A percentile compares a stretch with the other conserved stretches of the same genome.
Conservation (phyloP, 768 basidiomycete species). For the Mycena polygramma region DNA sequence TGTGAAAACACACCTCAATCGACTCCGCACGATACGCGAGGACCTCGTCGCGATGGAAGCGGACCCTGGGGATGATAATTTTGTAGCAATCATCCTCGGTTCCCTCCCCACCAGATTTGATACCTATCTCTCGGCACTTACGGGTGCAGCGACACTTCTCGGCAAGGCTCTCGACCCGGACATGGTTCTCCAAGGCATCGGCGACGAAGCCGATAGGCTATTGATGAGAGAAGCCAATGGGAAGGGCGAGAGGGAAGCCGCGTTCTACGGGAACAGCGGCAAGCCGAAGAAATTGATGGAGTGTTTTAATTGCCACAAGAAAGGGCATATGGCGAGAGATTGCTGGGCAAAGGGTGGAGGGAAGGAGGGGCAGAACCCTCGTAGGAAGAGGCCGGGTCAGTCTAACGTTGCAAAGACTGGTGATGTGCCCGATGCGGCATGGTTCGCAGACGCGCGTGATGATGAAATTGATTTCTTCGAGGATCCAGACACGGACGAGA, state of each 20-base stretch:
- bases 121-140: constrained; percentile 12
- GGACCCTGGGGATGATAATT: constrained; percentile 6
- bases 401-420: background rate
- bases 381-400: constrained; percentile 20
- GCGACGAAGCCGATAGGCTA: constrained; percentile 6
- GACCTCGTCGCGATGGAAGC: constrained; percentile 15
- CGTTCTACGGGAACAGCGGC: too few relatives aligned
- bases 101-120: background rate
- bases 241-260: constrained; percentile 12
- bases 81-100: constrained; percentile 7
- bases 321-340: constrained; percentile 46
- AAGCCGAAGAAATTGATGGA: constrained; percentile 10
- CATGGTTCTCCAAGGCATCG: constrained; percentile 13
- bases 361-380: constrained; percentile 50
- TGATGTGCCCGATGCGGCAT: background rate
- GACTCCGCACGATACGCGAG: background rate
- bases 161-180: constrained; percentile 8
- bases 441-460: background rate
- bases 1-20: constrained; percentile 39
- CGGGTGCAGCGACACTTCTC: constrained; percentile 14
- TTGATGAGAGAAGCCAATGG: too few relatives aligned
- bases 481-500: background rate
- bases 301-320: constrained; percentile 50
- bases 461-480: background rate
- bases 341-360: constrained; percentile 49